Base-by-base conservation (phyloP, 441 rosid species). In the Mallotus repandus region DNA sequence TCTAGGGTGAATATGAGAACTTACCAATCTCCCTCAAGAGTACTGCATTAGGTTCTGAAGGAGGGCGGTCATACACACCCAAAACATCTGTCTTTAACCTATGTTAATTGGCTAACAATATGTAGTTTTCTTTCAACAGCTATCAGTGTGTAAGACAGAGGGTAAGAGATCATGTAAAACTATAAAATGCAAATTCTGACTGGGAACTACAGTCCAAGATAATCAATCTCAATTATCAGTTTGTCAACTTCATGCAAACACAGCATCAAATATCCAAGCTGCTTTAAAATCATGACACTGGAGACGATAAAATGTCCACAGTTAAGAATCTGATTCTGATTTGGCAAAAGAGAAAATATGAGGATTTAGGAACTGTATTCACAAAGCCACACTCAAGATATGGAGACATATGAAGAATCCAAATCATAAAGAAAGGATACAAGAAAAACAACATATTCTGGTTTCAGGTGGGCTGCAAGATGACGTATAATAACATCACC, bases 31-130 rank as follows among this genome's bases (percentile, higher is more conserved):
- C 97, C 79, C 84, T 89, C 77, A 93, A 74, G 32, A 91, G 98
- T 65, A 90, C 79, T 69, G 99, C 95, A 68, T 78, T 70, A 18
- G 85, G 86, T 73, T 91, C 97, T 13, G 87, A 71, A 8, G 99
- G 99, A 49, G 99, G 99, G 73, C 91, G 88, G 74, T 93, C 93
- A 69, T 89, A 95, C n/a, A 95, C 95, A 21, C 99, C 99, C 49
- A 80, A 74, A 55, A 96, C 97, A 79, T 96, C 97, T 75, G 98
- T 96, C 98, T 93, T 80, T 75, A 75, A 64, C 45, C 74, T 72
- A 70, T 21, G 64, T 82, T 89, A 81, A 78, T 69, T 10, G 86
- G 89, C 86, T 61, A 84, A 84, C 90, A 84, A 50, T 25, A 59
- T 21, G 1, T 46, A 50, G 22, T 16, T 21, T 13, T 5, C 18